Conservation (phyloP, 2,329 filamentous ascomycete genomes). For the Fusarium sp. region DNA sequence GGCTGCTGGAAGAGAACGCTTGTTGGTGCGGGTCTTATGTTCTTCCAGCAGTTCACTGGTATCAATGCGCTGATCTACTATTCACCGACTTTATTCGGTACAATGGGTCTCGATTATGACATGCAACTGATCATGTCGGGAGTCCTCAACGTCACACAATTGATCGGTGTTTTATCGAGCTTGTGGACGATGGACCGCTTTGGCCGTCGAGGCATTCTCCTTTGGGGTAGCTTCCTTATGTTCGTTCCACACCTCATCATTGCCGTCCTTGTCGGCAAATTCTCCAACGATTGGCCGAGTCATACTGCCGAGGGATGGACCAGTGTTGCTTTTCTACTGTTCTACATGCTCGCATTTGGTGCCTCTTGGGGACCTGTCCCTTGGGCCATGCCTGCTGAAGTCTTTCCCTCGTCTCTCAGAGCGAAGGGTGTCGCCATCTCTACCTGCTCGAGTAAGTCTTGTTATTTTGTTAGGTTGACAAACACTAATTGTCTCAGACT, state of each 20-base stretch:
- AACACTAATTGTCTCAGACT: constrained; percentile 54
- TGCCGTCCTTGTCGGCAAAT: constrained; percentile 47
- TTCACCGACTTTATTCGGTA: constrained; percentile 68
- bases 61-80: constrained; percentile 67
- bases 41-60: constrained; percentile 63
- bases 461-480: accelerated
- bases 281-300: constrained; percentile 42
- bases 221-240: constrained; percentile 47
- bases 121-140: constrained; percentile 53
- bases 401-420: constrained; percentile 71
- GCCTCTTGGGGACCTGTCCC: constrained; percentile 68
- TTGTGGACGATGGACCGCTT: constrained; percentile 58
- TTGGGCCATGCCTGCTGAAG: constrained; percentile 66
- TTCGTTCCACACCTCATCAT: constrained; percentile 48
- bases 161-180: constrained; percentile 57
- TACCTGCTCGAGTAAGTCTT: constrained; percentile 62
- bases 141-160: constrained; percentile 50
- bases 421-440: constrained; percentile 74
- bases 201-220: constrained; percentile 47
- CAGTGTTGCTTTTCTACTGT: constrained; percentile 53
- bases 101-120: constrained; percentile 61
- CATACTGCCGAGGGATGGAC: constrained; percentile 49
- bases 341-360: constrained; percentile 72
- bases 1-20: constrained; percentile 61
- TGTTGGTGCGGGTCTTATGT: constrained; percentile 66